A percentile compares a stretch with the other conserved stretches of the same genome.
phyloP scores from a whole-genome alignment of 139 green algal genomes.

The Haematococcus lacustris region DNA sequence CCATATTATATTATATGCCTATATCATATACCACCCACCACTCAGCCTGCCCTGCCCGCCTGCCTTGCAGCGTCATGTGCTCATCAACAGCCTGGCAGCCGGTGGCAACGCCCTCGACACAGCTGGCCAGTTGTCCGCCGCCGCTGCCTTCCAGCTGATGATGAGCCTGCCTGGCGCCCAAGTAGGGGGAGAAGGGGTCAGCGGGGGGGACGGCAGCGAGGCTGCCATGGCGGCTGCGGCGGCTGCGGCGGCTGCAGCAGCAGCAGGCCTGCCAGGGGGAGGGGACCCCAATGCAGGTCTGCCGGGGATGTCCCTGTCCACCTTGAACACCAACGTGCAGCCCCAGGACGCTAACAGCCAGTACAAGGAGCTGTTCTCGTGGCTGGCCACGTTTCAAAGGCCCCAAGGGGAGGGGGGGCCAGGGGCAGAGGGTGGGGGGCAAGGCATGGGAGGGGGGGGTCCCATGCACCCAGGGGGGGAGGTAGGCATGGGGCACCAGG shows the following conservation, averaged over 20 bases:
- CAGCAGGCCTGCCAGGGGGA: too few species aligned
- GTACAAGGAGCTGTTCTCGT: conserved; percentile 9
- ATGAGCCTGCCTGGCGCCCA: not conserved
- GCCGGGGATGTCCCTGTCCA: not conserved
- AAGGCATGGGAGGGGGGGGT: too few species aligned
- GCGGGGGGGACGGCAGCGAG: not conserved
- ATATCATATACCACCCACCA: too few species aligned
- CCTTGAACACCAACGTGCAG: not conserved
- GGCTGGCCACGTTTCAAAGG: not conserved
- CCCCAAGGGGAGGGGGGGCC: not conserved
- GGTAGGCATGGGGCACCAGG: too few species aligned
- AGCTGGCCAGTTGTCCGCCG: too few species aligned
- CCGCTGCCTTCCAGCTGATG: too few species aligned
- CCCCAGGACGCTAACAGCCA: not conserved
- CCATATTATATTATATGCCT: too few species aligned
- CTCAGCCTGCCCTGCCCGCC: too few species aligned
- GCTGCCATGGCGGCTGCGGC: not conserved
- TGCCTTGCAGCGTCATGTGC: too few species aligned
- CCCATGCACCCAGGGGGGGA: too few species aligned
- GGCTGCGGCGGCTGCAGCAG: conserved; percentile 4
- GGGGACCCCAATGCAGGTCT: not conserved
- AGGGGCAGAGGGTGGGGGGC: not conserved
- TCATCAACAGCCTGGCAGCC: too few species aligned
- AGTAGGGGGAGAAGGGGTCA: not conserved
- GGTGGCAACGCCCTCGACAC: too few species aligned